Conservation (phyloP, 2,329 filamentous ascomycete genomes). For the Plenodomus biglobosus region DNA sequence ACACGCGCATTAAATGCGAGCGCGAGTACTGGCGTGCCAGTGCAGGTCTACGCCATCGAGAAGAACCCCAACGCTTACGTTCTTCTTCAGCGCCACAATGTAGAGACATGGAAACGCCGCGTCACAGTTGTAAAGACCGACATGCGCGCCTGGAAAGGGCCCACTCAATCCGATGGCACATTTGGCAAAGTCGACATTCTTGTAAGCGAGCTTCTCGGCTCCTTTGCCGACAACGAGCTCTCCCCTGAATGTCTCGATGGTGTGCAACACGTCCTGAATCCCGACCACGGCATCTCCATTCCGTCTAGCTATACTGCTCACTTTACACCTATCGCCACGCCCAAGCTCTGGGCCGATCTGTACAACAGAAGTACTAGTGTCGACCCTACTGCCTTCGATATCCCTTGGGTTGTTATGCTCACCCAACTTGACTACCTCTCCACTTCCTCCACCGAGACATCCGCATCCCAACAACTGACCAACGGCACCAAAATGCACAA, state of each 20-base stretch:
- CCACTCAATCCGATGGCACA: slow-evolving; percentile 56
- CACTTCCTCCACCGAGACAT: slow-evolving; percentile 45
- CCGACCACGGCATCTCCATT: slow-evolving; percentile 85
- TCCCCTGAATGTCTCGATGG: slow-evolving; percentile 96
- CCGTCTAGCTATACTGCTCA: slow-evolving; percentile 92
- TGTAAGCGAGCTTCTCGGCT: slow-evolving; percentile 89
- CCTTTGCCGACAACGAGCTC: slow-evolving; percentile 95
- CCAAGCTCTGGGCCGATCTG: slow-evolving; percentile 82
- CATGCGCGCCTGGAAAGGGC: slow-evolving; percentile 95
- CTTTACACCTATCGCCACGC: slow-evolving; percentile 86
- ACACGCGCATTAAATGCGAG: slow-evolving; percentile 83
- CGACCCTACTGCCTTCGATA: slow-evolving; percentile 77
- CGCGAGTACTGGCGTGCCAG: slow-evolving; percentile 69
- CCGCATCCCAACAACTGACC: slow-evolving; percentile 56
- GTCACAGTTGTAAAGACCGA: slow-evolving; percentile 93
- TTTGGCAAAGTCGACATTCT: slow-evolving; percentile 82
- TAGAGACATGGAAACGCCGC: slow-evolving; percentile 71
- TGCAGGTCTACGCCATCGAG: slow-evolving; percentile 90
- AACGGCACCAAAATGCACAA: slow-evolving; percentile 35
- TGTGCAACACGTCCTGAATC: slow-evolving; percentile 84
- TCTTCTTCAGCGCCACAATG: slow-evolving; percentile 83
- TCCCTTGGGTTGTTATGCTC: slow-evolving; percentile 91
- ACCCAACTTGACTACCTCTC: slow-evolving; percentile 87
- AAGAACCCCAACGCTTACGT: slow-evolving; percentile 99
- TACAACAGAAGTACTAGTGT: slow-evolving; percentile 57